phyloP scores from a whole-genome alignment of 2,329 filamentous ascomycete genomes.

The Monilinia aucupariae region DNA sequence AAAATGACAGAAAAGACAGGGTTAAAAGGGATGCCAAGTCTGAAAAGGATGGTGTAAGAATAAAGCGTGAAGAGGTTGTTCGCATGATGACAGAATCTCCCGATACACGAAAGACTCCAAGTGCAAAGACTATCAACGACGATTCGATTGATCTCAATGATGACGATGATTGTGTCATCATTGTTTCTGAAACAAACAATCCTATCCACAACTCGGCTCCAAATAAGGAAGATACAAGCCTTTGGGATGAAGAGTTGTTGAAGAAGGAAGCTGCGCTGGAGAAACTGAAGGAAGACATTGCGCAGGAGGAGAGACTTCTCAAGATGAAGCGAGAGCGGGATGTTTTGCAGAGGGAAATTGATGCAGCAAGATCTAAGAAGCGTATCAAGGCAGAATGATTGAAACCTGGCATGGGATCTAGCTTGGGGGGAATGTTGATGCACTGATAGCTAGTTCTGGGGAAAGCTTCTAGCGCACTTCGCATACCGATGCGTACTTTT shows the following conservation, averaged over 20 bases:
- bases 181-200: not conserved
- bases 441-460: not conserved
- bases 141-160: not conserved
- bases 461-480: not conserved
- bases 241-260: not conserved
- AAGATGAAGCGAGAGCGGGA: conserved; percentile 9
- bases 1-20: not conserved
- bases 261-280: not conserved
- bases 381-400: not conserved
- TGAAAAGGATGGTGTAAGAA: not conserved
- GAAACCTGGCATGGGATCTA: not conserved
- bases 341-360: not conserved
- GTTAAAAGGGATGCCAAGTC: not conserved
- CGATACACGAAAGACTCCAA: not conserved
- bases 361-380: not conserved
- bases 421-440: not conserved
- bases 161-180: not conserved
- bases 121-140: not conserved
- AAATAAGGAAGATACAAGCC: not conserved
- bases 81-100: not conserved
- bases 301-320: conserved; percentile 3
- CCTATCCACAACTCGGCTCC: not conserved
- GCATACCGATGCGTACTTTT: not conserved
- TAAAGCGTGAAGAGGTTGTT: not conserved
- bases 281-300: conserved; percentile 7